These are phyloP conservation scores for Podospora didyma DNA, from an alignment of 495 filamentous ascomycete genomes.

Conservation along the genomic window DNA sequence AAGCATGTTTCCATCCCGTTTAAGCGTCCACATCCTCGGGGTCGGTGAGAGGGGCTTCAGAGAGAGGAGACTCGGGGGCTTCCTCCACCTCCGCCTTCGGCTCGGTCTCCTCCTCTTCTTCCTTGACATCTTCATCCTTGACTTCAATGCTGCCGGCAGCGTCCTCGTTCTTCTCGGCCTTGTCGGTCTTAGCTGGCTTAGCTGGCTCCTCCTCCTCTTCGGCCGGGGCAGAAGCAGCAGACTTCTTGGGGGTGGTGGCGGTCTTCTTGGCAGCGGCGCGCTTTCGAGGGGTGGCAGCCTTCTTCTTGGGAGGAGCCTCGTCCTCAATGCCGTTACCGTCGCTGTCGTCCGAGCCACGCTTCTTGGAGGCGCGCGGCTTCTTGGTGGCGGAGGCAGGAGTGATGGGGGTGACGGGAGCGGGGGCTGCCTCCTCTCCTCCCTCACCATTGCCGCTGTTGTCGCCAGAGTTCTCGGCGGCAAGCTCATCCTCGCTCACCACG, in stretches of 20 bases:
- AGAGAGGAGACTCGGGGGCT: too few relatives aligned
- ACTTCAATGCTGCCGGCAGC: neutral
- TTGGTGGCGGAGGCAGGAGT: neutral
- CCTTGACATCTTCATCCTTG: too few relatives aligned
- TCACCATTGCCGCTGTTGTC: too few relatives aligned
- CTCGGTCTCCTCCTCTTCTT: too few relatives aligned
- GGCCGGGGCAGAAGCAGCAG: neutral
- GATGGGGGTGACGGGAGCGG: neutral
- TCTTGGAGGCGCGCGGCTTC: neutral
- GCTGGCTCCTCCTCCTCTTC: neutral
- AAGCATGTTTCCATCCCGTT: too few relatives aligned
- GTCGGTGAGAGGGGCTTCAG: too few relatives aligned
- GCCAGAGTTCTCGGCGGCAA: neutral
- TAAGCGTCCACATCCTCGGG: too few relatives aligned
- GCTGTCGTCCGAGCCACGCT: neutral
- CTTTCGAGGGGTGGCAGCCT: slow-evolving; percentile 2
- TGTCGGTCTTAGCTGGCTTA: neutral
- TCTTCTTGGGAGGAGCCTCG: neutral
- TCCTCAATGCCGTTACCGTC: neutral
- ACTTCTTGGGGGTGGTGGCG: neutral
- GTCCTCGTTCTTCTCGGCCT: neutral
- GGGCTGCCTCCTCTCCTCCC: too few relatives aligned
- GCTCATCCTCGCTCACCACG: neutral
- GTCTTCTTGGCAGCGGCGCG: slow-evolving; percentile 2
- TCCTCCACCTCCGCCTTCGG: too few relatives aligned